Base-by-base conservation (phyloP, 352 stramenopile genomes). In the Lagenidium giganteum region DNA sequence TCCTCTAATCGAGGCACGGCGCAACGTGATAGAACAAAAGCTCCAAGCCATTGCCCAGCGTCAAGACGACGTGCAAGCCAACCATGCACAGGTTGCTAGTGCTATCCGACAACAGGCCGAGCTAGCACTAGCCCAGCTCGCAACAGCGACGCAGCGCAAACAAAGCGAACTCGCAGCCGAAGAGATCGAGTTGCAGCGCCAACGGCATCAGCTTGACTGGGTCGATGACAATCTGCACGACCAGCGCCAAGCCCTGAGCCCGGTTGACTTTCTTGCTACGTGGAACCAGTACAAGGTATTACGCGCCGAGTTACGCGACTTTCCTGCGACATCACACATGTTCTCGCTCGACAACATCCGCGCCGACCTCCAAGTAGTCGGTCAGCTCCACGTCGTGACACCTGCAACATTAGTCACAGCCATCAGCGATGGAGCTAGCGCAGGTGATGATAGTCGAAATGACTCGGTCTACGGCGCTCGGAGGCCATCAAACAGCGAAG, bases 161-260 rank as follows among this genome's bases (percentile, higher is more conserved):
- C 67, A 61, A 44, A 37, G 44, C 24, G 46, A 87, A 2, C 24
- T 93, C 5, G 60, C 66, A 16, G 70, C 77, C 17, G 80, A 90
- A 52, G 40, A 42, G 1, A 54, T 86, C 14, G 80, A 93, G 39
- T 71, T 80, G 9, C 41, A 74, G 28, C 72, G 77, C 0, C 75
- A 90, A 38, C 25, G 69, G 9, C 63, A 92, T 35, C 71, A 88
- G 24, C 82, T 92, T 28, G 74, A 80, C 13, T 92, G 80, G 80
- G 49, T 78, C 16, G 77, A 88, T 20, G 61, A 70, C 25, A 71
- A 67, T 23, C 57, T 92, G 0, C 62, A 78, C 1, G 59, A 67
- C n/a, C 59, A 71, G 9, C 77, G 80, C n/a, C 51, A 49, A 1
- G 23, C 61, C 21, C 47, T 68, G 1, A 57, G 66, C 12, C 54